Evolutionary conservation across 345 rosid species (phyloP), one percentile per base, ranked within the genome.

Genomic region (Gossypium stocksii): DNA sequence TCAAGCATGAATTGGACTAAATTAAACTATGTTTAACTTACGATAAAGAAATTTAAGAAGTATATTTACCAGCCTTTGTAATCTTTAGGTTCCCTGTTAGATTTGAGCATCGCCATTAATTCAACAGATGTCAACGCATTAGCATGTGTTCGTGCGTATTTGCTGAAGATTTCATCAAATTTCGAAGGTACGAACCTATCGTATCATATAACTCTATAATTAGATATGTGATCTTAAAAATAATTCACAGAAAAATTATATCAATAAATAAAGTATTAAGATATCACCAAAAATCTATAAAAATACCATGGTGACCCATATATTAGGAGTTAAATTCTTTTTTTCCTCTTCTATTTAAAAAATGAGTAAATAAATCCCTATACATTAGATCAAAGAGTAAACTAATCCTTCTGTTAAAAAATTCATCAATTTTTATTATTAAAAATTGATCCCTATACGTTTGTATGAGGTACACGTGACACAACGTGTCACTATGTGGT

Each of bases 141-240:
- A 1, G 61, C 66, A 80, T 87, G 74, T 12, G 86, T 80, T 0
- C 22, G 58, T 0, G 97, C 87, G 76, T 87, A 86, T 75, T 87
- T 87, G 29, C 20, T 45, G 77, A 94, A 90, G 13, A 92, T 88
- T 56, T 89, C 97, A 78, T 92, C 97, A 65, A 94, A 94, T 71
- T 90, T 92, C 4, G 71, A 82, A 2, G 77, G 78, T 10, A 90
- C 92, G 76, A 94, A 94, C 79, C 98, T 91, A 20, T 11, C n/a
- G 49, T 34, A 49, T 34, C 52, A 48, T 13, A 49, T 34, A 59
- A 9, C 19, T 2, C 46, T 19, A 11, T 46, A 64, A 45, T 34
- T 29, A 19, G 6, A 6, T 11, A 22, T 72, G 58, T n/a, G 43
- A 52, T 48, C 20, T n/a, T 58, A 22, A 5, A 34, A 11, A 25